Evolutionary conservation across 805 yeast genomes (phyloP).

Genomic region (Kodamaea laetipori): DNA sequence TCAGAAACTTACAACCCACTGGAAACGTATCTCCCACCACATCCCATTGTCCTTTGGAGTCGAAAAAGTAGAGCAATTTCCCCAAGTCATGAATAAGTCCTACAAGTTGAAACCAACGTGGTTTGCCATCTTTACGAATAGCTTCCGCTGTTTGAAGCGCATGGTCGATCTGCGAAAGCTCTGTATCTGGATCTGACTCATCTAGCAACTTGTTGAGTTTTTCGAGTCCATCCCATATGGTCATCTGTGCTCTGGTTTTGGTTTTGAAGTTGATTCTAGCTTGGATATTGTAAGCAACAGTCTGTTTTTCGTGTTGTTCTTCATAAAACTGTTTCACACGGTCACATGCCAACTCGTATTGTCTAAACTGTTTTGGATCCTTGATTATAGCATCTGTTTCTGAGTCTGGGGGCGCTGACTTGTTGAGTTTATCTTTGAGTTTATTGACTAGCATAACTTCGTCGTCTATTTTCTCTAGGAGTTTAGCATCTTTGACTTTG

Average conservation of each 20-base stretch:
- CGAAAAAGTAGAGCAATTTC: constrained; percentile 66
- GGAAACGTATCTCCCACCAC: constrained; percentile 81
- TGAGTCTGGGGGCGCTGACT: constrained; percentile 23
- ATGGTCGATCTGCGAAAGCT: constrained; percentile 72
- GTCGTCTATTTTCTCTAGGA: constrained; percentile 23
- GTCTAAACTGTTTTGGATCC: constrained; percentile 53
- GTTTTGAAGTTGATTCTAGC: constrained; percentile 73
- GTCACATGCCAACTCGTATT: constrained; percentile 68
- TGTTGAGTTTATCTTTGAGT: constrained; percentile 14
- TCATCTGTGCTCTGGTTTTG: constrained; percentile 63
- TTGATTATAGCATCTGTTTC: constrained; percentile 15
- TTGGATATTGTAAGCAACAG: constrained; percentile 71
- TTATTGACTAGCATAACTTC: constrained; percentile 22
- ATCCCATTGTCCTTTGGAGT: constrained; percentile 77
- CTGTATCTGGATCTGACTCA: constrained; percentile 77
- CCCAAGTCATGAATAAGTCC: constrained; percentile 75
- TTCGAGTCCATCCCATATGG: constrained; percentile 71
- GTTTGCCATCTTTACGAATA: constrained; percentile 64
- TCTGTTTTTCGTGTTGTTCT: constrained; percentile 69
- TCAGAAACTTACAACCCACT: constrained; percentile 67
- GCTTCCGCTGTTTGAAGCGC: constrained; percentile 79
- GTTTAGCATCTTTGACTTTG: constrained; percentile 4
- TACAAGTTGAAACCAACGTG: constrained; percentile 75
- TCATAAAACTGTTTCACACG: constrained; percentile 65
- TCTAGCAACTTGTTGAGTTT: constrained; percentile 63